Percentiles rank a stretch among this genome's conserved stretches.
phyloP scores from a whole-genome alignment of 352 stramenopile genomes.

The Phytopythium aichiense region DNA sequence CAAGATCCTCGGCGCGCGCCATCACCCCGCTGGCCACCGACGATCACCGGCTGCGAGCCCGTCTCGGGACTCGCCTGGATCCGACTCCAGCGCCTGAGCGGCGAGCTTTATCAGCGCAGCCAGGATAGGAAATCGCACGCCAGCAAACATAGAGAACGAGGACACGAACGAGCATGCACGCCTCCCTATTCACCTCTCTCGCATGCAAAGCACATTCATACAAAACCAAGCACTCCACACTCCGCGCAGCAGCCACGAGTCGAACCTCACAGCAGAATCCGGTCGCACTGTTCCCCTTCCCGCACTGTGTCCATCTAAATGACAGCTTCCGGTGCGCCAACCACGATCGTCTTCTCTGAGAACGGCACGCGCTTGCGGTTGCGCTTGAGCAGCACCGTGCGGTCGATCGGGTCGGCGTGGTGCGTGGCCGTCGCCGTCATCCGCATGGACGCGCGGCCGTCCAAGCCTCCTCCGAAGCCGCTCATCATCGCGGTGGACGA shows the following conservation, averaged over 20 bases:
- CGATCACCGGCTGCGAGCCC: not conserved
- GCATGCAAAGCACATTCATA: not conserved
- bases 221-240: not conserved
- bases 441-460: slow-evolving; percentile 51
- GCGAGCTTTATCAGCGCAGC: not conserved
- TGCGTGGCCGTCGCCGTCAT: slow-evolving; percentile 30
- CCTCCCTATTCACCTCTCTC: not conserved
- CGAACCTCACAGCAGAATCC: not conserved
- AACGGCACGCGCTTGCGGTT: slow-evolving; percentile 66
- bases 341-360: slow-evolving; percentile 86
- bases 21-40: slow-evolving; percentile 7
- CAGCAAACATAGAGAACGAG: slow-evolving; percentile 1
- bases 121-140: not conserved
- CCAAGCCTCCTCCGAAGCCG: slow-evolving; percentile 15
- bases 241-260: not conserved
- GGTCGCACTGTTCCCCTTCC: not conserved
- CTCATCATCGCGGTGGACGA: slow-evolving; percentile 27
- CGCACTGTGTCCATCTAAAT: slow-evolving; percentile 35
- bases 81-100: not conserved
- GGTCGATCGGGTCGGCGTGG: slow-evolving; percentile 61
- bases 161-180: not conserved
- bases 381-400: slow-evolving; percentile 73
- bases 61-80: not conserved
- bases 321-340: slow-evolving; percentile 75
- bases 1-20: slow-evolving; percentile 6